These are phyloP conservation scores for Periconia digitata DNA, from an alignment of 2,329 filamentous ascomycete species.

Conservation along the genomic window DNA sequence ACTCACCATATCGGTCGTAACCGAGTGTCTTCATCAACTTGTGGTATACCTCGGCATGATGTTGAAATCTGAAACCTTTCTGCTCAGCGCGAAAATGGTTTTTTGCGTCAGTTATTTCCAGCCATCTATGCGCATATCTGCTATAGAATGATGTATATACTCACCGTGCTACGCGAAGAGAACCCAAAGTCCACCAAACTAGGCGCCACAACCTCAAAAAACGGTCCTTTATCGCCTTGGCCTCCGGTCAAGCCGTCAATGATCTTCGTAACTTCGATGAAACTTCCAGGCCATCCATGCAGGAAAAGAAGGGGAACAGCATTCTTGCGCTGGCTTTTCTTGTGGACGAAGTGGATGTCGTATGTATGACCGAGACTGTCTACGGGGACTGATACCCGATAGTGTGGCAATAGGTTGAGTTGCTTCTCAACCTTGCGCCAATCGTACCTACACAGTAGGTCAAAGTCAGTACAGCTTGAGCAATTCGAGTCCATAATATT, in stretches of 20 bases:
- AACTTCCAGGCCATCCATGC: constrained; percentile 72
- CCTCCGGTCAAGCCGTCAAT: constrained; percentile 40
- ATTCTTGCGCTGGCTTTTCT: constrained; percentile 51
- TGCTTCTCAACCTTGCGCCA: constrained; percentile 62
- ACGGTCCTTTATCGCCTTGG: constrained; percentile 38
- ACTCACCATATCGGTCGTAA: constrained; percentile 55
- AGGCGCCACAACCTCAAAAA: constrained; percentile 57
- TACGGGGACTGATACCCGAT: constrained; percentile 49
- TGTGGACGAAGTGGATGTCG: constrained; percentile 66
- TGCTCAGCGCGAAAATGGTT: constrained; percentile 34
- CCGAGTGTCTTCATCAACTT: constrained; percentile 70
- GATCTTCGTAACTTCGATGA: constrained; percentile 66
- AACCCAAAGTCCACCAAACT: constrained; percentile 57
- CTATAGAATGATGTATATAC: background rate
- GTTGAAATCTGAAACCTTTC: constrained; percentile 59
- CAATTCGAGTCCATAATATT: no score
- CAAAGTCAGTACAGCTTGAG: no score
- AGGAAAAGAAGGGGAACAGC: constrained; percentile 67
- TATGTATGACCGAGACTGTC: constrained; percentile 59
- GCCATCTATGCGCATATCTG: no score
- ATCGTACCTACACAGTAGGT: no score
- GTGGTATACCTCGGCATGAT: constrained; percentile 67
- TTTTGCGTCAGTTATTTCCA: no score
- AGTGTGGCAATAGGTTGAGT: constrained; percentile 65
- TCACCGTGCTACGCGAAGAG: constrained; percentile 3